These are phyloP conservation scores for Tricholoma hemisulphureum DNA, from an alignment of 768 basidiomycete genomes.

Conservation along the genomic window DNA sequence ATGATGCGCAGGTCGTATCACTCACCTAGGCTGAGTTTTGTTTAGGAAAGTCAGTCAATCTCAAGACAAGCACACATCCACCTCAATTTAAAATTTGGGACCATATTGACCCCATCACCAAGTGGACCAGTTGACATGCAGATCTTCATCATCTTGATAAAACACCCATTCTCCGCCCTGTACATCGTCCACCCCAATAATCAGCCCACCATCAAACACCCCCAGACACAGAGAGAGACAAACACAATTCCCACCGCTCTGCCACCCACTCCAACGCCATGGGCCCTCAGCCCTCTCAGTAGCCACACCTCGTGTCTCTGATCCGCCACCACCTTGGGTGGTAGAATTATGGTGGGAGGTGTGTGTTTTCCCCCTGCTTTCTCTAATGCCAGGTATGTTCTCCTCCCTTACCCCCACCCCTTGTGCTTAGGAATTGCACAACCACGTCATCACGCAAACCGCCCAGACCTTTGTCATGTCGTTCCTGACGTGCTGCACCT, in stretches of 20 bases:
- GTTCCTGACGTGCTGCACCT: slow-evolving; percentile 74
- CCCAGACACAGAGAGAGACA: too few species aligned
- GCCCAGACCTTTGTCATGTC: slow-evolving; percentile 80
- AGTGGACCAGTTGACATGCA: slow-evolving; percentile 17
- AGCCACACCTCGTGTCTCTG: slow-evolving; percentile 77
- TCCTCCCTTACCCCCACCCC: background rate
- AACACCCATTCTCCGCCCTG: slow-evolving; percentile 88
- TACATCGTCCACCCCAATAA: too few species aligned
- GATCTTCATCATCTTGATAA: slow-evolving; percentile 53
- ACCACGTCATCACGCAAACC: slow-evolving; percentile 82
- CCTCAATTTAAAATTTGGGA: slow-evolving; percentile 70
- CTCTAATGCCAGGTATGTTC: slow-evolving; percentile 38
- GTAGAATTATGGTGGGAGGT: too few species aligned
- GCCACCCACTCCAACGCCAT: slow-evolving; percentile 62
- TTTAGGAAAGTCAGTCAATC: too few species aligned
- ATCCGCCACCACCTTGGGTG: slow-evolving; percentile 54
- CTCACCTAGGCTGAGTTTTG: slow-evolving; percentile 67
- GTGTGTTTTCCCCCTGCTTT: slow-evolving; percentile 11
- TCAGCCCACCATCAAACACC: background rate
- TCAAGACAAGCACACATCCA: slow-evolving; percentile 84
- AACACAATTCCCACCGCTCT: slow-evolving; percentile 70
- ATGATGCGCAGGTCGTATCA: slow-evolving; percentile 82
- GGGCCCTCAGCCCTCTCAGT: slow-evolving; percentile 69
- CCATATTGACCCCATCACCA: slow-evolving; percentile 75
- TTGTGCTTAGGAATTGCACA: slow-evolving; percentile 61